These are phyloP conservation scores for Acacia concinna DNA, from an alignment of 331 rosid species.

Conservation along the genomic window DNA sequence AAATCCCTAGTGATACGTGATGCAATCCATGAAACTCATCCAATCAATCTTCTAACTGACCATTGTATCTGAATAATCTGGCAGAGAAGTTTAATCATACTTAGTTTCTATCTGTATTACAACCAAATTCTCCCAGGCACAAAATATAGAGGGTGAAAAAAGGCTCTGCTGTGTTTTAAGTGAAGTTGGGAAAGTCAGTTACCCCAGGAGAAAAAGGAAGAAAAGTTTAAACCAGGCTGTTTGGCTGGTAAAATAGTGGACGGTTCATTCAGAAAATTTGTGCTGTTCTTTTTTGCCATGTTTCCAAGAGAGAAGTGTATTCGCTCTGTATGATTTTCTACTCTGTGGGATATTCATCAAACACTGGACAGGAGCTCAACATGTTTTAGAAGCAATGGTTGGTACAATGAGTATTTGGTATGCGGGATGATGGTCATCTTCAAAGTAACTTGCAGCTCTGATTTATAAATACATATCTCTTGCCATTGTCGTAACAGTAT, in stretches of 20 bases:
- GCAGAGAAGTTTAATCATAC: background rate
- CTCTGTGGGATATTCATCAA: background rate
- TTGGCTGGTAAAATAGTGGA: background rate
- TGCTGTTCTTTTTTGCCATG: background rate
- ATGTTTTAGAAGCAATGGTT: background rate
- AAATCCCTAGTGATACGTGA: background rate
- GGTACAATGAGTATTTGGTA: background rate
- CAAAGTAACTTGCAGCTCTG: background rate
- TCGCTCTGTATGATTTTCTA: background rate
- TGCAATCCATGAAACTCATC: background rate
- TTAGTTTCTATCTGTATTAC: background rate
- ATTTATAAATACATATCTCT: too few species aligned
- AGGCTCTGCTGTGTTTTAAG: background rate
- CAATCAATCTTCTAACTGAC: background rate
- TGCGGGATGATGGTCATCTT: background rate
- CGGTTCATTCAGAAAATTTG: background rate
- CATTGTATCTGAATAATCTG: constrained; percentile 1
- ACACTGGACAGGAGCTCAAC: background rate
- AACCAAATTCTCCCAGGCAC: constrained; percentile 12
- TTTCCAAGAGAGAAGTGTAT: background rate
- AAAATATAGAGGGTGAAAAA: background rate
- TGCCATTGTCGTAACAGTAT: background rate
- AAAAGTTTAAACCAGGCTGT: background rate
- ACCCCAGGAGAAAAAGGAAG: background rate
- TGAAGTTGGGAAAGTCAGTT: background rate